Conservation (phyloP, 179 eudicot genomes). For the Silene noctiflora region DNA sequence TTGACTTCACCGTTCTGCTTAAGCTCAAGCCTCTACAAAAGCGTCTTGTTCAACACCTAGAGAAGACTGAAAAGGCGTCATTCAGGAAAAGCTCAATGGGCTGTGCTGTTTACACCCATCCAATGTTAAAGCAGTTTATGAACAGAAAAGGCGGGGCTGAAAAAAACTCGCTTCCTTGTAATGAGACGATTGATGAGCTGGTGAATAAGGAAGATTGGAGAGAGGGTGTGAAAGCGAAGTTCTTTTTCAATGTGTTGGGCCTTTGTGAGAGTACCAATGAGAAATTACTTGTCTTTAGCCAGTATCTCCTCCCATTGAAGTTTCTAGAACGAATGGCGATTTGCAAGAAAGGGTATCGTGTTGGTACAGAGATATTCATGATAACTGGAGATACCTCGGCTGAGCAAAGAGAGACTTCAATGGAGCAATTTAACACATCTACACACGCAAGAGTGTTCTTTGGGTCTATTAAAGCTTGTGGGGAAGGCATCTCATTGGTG, state of each 20-base stretch:
- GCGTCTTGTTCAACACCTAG: slow-evolving; percentile 40
- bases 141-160: slow-evolving; percentile 32
- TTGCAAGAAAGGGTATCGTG: slow-evolving; percentile 47
- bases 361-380: slow-evolving; percentile 64
- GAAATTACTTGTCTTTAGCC: slow-evolving; percentile 82
- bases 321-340: slow-evolving; percentile 62
- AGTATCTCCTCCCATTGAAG: slow-evolving; percentile 65
- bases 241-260: slow-evolving; percentile 56
- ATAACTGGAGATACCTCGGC: slow-evolving; percentile 60
- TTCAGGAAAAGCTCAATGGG: slow-evolving; percentile 55
- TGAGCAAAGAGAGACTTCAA: slow-evolving; percentile 58
- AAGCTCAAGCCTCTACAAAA: slow-evolving; percentile 49
- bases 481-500: slow-evolving; percentile 95
- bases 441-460: slow-evolving; percentile 68
- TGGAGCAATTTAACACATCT: slow-evolving; percentile 75
- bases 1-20: slow-evolving; percentile 74
- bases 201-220: slow-evolving; percentile 39
- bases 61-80: slow-evolving; percentile 32
- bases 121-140: slow-evolving; percentile 39
- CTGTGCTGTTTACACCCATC: slow-evolving; percentile 56
- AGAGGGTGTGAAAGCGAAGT: slow-evolving; percentile 84
- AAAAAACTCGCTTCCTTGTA: slow-evolving; percentile 27
- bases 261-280: slow-evolving; percentile 67
- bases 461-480: slow-evolving; percentile 93
- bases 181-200: slow-evolving; percentile 42